Evolutionary conservation across 164 flowering plant species (phyloP).

Genomic region (Litsea cubeba): DNA sequence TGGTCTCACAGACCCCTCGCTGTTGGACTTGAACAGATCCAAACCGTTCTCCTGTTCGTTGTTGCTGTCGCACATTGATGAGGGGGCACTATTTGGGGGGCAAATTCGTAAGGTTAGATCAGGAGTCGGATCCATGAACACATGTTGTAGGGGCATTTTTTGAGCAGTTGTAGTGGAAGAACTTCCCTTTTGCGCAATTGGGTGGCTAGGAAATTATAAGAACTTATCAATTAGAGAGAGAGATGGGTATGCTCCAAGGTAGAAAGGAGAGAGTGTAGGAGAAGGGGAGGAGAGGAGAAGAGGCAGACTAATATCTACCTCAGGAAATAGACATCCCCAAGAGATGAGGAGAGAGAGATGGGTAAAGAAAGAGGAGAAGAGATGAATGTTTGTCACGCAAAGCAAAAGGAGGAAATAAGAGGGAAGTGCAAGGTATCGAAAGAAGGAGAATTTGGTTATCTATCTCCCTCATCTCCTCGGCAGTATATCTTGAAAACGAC

Average conservation of each 20-base stretch:
- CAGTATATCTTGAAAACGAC: conserved; percentile 75
- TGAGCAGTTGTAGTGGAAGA: neutral
- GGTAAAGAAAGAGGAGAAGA: too few relatives aligned
- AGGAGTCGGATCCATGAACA: conserved; percentile 38
- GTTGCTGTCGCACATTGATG: neutral
- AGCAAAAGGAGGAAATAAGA: conserved; percentile 10
- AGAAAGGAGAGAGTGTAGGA: too few relatives aligned
- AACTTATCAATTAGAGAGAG: too few relatives aligned
- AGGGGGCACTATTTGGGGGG: conserved; percentile 34
- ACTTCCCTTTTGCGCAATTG: too few relatives aligned
- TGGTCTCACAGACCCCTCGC: conserved; percentile 9
- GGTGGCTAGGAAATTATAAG: too few relatives aligned
- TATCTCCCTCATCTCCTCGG: conserved; percentile 19
- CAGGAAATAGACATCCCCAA: too few relatives aligned
- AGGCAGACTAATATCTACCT: too few relatives aligned
- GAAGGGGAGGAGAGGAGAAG: too few relatives aligned
- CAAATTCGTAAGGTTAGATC: conserved; percentile 68
- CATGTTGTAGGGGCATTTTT: conserved; percentile 37
- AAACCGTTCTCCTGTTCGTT: conserved; percentile 16
- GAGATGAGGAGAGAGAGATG: too few relatives aligned
- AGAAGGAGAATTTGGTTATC: conserved; percentile 27
- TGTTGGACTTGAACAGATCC: conserved; percentile 17
- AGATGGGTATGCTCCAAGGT: too few relatives aligned
- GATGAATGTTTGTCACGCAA: too few relatives aligned
- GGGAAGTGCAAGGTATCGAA: conserved; percentile 20